These are phyloP conservation scores for Colletotrichum liaoningense DNA, from an alignment of 2,329 filamentous ascomycete species.

Conservation along the genomic window DNA sequence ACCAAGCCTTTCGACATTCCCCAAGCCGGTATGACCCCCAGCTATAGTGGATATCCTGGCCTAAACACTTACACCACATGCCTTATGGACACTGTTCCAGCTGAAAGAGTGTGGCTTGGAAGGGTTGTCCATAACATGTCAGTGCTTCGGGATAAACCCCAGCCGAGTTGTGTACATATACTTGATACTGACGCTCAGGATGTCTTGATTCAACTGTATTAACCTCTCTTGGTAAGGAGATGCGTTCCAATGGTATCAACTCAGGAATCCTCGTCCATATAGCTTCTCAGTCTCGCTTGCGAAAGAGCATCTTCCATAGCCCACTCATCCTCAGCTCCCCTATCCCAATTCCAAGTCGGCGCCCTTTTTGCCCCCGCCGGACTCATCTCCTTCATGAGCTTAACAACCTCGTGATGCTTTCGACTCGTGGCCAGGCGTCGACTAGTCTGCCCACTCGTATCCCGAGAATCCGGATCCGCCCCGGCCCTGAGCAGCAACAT, in stretches of 20 bases:
- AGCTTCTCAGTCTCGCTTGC: background rate
- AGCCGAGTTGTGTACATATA: background rate
- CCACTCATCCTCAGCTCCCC: background rate
- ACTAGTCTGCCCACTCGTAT: conserved; percentile 7
- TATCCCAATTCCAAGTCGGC: no score
- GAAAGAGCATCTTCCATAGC: no score
- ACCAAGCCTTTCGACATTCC: background rate
- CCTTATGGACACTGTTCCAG: background rate
- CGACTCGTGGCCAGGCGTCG: background rate
- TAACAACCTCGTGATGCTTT: background rate
- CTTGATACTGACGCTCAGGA: background rate
- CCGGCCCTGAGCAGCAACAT: conserved; percentile 41
- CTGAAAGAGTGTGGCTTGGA: background rate
- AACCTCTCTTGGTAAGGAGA: background rate
- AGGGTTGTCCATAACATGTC: background rate
- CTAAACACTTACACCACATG: no score
- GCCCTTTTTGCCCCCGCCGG: background rate
- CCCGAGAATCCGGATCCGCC: conserved; percentile 35
- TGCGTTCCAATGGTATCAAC: background rate
- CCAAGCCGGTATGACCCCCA: background rate
- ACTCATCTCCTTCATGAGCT: conserved; percentile 9
- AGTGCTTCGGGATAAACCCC: background rate
- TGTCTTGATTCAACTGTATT: background rate
- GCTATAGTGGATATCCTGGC: no score
- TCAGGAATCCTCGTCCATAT: background rate